Percentiles rank a stretch among this genome's conserved stretches.
phyloP scores from a whole-genome alignment of 345 rosid species.

The Cardiospermum halicacabum region DNA sequence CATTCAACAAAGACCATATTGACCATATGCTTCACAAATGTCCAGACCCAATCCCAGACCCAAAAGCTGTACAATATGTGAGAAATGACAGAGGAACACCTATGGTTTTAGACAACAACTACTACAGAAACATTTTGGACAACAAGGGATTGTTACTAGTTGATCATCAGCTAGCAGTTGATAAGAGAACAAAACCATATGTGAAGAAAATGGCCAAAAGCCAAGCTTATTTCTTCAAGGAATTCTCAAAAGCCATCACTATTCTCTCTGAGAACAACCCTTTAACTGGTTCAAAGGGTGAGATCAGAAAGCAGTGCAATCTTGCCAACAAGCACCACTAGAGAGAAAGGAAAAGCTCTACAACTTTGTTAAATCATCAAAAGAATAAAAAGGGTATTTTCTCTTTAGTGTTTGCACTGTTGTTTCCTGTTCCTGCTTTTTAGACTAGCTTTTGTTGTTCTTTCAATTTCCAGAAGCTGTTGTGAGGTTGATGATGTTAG shows the following conservation, averaged over 20 bases:
- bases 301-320: slow-evolving; percentile 87
- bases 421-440: not conserved
- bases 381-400: slow-evolving; percentile 27
- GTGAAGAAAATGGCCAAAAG: slow-evolving; percentile 97
- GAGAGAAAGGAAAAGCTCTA: slow-evolving; percentile 29
- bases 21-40: slow-evolving; percentile 92
- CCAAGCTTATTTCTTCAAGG: slow-evolving; percentile 89
- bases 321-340: slow-evolving; percentile 80
- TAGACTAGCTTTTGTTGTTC: not conserved
- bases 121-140: slow-evolving; percentile 91
- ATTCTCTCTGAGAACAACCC: slow-evolving; percentile 91
- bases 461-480: slow-evolving; percentile 6
- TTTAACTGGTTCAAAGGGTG: slow-evolving; percentile 83
- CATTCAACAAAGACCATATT: slow-evolving; percentile 74
- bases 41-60: slow-evolving; percentile 94
- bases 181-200: slow-evolving; percentile 78
- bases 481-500: slow-evolving; percentile 17
- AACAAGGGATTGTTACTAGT: slow-evolving; percentile 83
- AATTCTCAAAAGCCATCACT: slow-evolving; percentile 80
- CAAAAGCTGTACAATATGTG: slow-evolving; percentile 90
- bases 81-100: slow-evolving; percentile 96
- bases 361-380: slow-evolving; percentile 11
- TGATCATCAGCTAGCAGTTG: slow-evolving; percentile 86
- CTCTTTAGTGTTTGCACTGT: slow-evolving; percentile 4
- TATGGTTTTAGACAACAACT: slow-evolving; percentile 89